Base-by-base conservation (phyloP, 768 basidiomycete genomes). In the Russula olivacea region DNA sequence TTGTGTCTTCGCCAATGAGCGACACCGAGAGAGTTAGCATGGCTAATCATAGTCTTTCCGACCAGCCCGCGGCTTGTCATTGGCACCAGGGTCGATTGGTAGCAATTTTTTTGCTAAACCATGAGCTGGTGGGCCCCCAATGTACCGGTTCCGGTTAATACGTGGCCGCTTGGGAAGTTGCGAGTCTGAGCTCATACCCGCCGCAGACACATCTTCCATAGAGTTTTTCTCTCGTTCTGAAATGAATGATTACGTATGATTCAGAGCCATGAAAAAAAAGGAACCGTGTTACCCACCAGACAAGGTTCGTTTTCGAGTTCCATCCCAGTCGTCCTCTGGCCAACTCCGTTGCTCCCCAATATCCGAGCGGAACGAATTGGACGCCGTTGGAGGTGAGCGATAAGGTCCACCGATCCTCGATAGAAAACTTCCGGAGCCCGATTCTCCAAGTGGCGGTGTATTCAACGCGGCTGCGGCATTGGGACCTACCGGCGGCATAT, bases 391-490 rank as follows among this genome's bases (percentile, higher is more conserved):
- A 76, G 69, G 28, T 11, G 58, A 59, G 32, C 72, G 68, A 65
- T 87, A 85, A 69, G 84, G 83, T 63, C 85, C 87, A 48, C 85
- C 75, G 62, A 87, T 83, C 52, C 86, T 83, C 55, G 84, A 80
- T 61, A 79, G 78, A 58, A 83, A 74, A 67, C 81, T 82, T 40
- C 69, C 73, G 10, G 48, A 41, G 11, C 50, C 59, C 19, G 43
- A 19, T 11, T 63, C 61, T 36, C 45, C 19, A 53, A 53, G 56
- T 58, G 61, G 55, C 38, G 51, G 40, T 34, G 57, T 23, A 30
- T 47, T 55, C 30, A 55, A 15, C n/a, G 19, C 21, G 4, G 45
- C 40, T 25, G 38, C 21, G 17, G 45, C 32, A 32, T 38, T 59
- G 28, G 56, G 23, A 4, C 61, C 62, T 25, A 12, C 25, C 23